phyloP scores from a whole-genome alignment of 2,329 filamentous ascomycete species.

The Neonectria sp. region DNA sequence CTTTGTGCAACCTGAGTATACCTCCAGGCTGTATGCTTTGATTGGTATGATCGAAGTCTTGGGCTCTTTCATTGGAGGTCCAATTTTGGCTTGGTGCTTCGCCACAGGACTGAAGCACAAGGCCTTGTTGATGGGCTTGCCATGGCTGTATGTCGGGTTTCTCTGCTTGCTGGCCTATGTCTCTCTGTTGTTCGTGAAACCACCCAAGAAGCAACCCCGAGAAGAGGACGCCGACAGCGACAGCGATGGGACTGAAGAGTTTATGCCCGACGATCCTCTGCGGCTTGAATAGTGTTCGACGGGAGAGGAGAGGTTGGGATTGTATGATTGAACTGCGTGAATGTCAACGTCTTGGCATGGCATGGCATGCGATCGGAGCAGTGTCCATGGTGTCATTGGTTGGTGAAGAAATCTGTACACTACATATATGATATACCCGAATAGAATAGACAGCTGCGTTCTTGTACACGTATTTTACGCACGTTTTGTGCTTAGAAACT shows the following conservation, averaged over 20 bases:
- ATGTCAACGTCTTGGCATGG: not conserved
- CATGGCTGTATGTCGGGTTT: slow-evolving; percentile 57
- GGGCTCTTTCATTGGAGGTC: slow-evolving; percentile 58
- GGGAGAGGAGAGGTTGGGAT: not conserved
- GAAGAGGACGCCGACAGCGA: slow-evolving; percentile 35
- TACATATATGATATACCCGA: slow-evolving; percentile 27
- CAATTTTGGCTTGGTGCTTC: slow-evolving; percentile 58
- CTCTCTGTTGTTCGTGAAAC: slow-evolving; percentile 51
- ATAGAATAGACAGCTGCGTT: slow-evolving; percentile 27
- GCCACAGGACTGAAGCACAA: slow-evolving; percentile 53
- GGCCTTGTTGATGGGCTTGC: slow-evolving; percentile 56
- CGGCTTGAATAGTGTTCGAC: slow-evolving; percentile 37
- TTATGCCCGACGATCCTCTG: slow-evolving; percentile 43
- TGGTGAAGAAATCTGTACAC: not conserved
- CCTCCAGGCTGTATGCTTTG: slow-evolving; percentile 59
- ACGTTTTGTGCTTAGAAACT: not conserved
- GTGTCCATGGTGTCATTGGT: not conserved
- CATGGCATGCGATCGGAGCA: not conserved
- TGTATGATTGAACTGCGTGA: not conserved
- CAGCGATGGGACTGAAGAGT: slow-evolving; percentile 39
- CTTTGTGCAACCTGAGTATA: slow-evolving; percentile 55
- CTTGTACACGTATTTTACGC: not conserved
- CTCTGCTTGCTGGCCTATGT: slow-evolving; percentile 49
- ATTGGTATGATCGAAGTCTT: slow-evolving; percentile 57
- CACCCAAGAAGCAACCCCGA: slow-evolving; percentile 47